Percentiles rank a stretch among this genome's conserved stretches.
Conservation (phyloP, 768 basidiomycete species). For the Mycena chlorophos region DNA sequence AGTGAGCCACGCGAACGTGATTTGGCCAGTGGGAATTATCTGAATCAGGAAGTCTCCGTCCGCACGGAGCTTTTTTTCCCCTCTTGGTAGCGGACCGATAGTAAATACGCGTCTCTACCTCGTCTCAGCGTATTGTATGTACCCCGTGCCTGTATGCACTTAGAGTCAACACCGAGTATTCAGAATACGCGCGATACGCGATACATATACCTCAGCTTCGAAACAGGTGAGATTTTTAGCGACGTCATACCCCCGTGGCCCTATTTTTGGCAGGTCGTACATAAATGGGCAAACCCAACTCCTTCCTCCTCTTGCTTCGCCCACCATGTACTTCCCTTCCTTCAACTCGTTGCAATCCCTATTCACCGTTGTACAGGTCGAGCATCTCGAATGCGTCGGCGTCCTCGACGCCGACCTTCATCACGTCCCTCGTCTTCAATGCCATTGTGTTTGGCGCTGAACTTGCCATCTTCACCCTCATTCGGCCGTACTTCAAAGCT, state of each 20-base stretch:
- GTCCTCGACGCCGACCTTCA: constrained; percentile 76
- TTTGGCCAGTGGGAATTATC: no score
- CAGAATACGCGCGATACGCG: no score
- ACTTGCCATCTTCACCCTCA: constrained; percentile 74
- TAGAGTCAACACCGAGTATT: no score
- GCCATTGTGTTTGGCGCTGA: constrained; percentile 68
- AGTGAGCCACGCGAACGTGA: no score
- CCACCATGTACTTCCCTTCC: constrained; percentile 24
- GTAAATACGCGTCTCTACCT: no score
- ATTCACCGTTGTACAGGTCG: constrained; percentile 26
- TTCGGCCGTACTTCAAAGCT: constrained; percentile 81
- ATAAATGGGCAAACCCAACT: neutral
- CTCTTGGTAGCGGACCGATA: no score
- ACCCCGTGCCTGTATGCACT: no score
- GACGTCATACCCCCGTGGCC: neutral
- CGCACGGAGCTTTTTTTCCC: no score
- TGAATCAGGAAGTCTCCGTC: no score
- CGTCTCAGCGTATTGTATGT: no score
- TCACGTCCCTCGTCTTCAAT: constrained; percentile 86
- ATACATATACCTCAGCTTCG: no score
- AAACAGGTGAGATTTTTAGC: neutral
- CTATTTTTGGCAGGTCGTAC: neutral
- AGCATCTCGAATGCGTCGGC: constrained; percentile 42
- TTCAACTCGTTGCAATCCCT: neutral
- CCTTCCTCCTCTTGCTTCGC: constrained; percentile 1